A percentile compares a stretch with the other conserved stretches of the same genome.
Evolutionary conservation across 345 rosid species (phyloP).

Genomic region (Eucalyptus pauciflora): DNA sequence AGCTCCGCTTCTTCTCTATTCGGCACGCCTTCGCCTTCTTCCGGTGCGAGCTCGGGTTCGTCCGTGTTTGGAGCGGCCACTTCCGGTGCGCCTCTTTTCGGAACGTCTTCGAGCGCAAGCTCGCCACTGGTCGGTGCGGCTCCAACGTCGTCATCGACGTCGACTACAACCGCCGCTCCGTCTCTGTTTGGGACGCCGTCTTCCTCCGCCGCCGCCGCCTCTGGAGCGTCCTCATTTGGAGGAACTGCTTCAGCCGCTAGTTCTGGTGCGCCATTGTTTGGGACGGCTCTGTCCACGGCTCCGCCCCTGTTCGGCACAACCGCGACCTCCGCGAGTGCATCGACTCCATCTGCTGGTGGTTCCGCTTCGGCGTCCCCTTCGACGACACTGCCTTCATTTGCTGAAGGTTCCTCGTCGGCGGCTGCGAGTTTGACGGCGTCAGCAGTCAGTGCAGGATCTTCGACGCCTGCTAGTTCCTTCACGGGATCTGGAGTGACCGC

Average conservation of each 20-base stretch:
- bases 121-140: background rate
- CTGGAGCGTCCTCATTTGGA: constrained; percentile 1
- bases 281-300: background rate
- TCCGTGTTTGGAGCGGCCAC: background rate
- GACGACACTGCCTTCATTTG: constrained; percentile 29
- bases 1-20: background rate
- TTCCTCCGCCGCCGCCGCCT: background rate
- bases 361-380: constrained; percentile 1
- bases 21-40: background rate
- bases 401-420: constrained; percentile 14
- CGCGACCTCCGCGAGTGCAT: too few relatives aligned
- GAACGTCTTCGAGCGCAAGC: background rate
- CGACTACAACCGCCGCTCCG: background rate
- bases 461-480: constrained; percentile 26
- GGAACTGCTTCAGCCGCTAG: background rate
- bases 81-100: background rate
- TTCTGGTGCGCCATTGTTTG: background rate
- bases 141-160: background rate
- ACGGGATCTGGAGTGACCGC: constrained; percentile 32
- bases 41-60: background rate
- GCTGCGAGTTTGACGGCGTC: background rate
- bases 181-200: background rate
- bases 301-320: too few relatives aligned
- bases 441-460: constrained; percentile 8
- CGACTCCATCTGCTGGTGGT: too few relatives aligned